Evolutionary conservation across 176 grass and related monocot species (phyloP), one percentile per base, ranked within the genome.

Genomic region (Oryza meridionalis): DNA sequence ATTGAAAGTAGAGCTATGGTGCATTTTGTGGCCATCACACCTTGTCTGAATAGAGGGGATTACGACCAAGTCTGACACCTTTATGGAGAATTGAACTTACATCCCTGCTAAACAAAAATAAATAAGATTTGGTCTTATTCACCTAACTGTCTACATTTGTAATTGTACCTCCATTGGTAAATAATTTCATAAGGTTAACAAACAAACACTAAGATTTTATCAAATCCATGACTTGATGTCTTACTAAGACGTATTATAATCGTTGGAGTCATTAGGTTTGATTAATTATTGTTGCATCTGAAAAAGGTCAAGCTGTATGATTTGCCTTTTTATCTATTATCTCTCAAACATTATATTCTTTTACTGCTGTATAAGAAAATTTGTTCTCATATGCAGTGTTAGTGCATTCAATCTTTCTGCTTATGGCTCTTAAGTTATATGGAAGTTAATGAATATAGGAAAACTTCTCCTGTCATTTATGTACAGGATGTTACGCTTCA

Each of bases 401-500:
- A 61, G 42, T 43, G 42, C 13, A 21, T 79, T 22, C 46, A 55
- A 26, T 65, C 4, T 66, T 74, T 38, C 1, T 76, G 35, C 40
- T 76, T 63, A 22, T 53, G 33, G 38, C 33, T 82, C 19, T 43
- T 15, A 47, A 63, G 37, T 63, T 86, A 0, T 74, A 24, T 42
- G 1, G 47, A 68, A 76, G 9, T 50, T 32, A 44, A 69, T 33
- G 53, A 64, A 59, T n/a, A 68, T 9, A 50, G 37, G 43, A 44
- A 84, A 45, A 81, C 85, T 13, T 46, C 73, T 85, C 21, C 50
- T 26, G 43, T 89, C 42, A 24, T 81, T 78, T 62, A 7, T 84
- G 44, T 70, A 35, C 81, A 98, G 96, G 96, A 98, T 16, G 93
- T 98, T 72, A 98, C 91, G 26, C 85, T 94, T 38, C 96, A 98